phyloP scores from a whole-genome alignment of 164 flowering plant genomes.

The Platanus orientalis region DNA sequence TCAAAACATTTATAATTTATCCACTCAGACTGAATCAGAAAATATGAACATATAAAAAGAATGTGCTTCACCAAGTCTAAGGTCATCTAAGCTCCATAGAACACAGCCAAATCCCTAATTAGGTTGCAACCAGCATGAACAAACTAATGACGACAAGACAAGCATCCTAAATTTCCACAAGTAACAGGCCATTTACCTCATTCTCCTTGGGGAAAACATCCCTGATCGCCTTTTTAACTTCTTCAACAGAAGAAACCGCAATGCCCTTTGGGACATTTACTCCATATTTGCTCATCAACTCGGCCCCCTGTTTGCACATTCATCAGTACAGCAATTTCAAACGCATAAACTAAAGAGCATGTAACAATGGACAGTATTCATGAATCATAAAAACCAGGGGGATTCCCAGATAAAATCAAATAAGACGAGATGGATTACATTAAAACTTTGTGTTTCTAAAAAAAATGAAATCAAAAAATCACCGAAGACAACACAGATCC shows the following conservation, averaged over 20 bases:
- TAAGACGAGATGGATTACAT: no score
- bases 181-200: constrained; percentile 48
- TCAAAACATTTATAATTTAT: not conserved
- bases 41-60: not conserved
- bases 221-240: constrained; percentile 55
- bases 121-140: not conserved
- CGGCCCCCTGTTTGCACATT: constrained; percentile 63
- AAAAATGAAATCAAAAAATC: not conserved
- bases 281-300: constrained; percentile 86
- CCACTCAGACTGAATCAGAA: not conserved
- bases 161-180: not conserved
- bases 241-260: constrained; percentile 64
- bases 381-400: no score
- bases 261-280: constrained; percentile 91
- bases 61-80: not conserved
- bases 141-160: not conserved
- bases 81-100: not conserved
- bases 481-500: not conserved
- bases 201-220: constrained; percentile 57
- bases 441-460: not conserved
- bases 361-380: no score
- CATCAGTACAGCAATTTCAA: not conserved
- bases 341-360: not conserved
- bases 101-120: not conserved
- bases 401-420: no score